Percentiles rank a stretch among this genome's conserved stretches.
Conservation (phyloP, 345 rosid species). For the Hibiscus mutabilis region DNA sequence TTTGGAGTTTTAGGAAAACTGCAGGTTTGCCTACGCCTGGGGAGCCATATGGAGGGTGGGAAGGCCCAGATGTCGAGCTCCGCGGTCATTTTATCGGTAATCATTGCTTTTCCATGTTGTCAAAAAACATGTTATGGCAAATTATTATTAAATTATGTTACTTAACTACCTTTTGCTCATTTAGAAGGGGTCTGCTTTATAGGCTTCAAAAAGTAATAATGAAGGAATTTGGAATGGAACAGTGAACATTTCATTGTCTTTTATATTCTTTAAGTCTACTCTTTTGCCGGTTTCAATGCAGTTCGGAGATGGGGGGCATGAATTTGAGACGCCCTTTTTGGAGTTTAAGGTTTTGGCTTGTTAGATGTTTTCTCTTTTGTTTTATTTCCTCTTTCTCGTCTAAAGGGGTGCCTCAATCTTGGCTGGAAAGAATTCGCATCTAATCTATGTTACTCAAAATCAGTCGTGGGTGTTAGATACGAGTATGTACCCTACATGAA, state of each 20-base stretch:
- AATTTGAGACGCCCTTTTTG: neutral
- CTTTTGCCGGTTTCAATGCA: neutral
- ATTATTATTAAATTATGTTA: neutral
- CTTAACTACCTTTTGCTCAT: neutral
- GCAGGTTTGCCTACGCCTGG: conserved; percentile 72
- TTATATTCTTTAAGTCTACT: neutral
- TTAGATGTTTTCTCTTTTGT: neutral
- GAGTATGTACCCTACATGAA: too few species aligned
- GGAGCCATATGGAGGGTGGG: conserved; percentile 84
- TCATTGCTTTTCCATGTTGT: conserved; percentile 8
- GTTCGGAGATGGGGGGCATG: neutral
- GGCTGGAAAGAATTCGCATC: neutral
- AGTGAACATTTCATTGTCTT: neutral
- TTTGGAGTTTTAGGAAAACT: conserved; percentile 79
- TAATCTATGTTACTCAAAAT: neutral
- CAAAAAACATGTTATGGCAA: neutral
- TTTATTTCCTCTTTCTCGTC: too few species aligned
- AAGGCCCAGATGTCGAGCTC: conserved; percentile 53
- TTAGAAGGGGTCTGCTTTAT: neutral
- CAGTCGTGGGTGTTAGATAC: neutral
- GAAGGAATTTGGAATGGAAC: neutral
- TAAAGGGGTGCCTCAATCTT: too few species aligned
- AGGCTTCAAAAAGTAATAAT: conserved; percentile 1
- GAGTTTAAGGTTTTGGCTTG: neutral
- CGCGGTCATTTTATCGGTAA: conserved; percentile 97